A percentile compares a stretch with the other conserved stretches of the same genome.
phyloP scores from a whole-genome alignment of 2,329 filamentous ascomycete species.

The Nemania bipapillata region DNA sequence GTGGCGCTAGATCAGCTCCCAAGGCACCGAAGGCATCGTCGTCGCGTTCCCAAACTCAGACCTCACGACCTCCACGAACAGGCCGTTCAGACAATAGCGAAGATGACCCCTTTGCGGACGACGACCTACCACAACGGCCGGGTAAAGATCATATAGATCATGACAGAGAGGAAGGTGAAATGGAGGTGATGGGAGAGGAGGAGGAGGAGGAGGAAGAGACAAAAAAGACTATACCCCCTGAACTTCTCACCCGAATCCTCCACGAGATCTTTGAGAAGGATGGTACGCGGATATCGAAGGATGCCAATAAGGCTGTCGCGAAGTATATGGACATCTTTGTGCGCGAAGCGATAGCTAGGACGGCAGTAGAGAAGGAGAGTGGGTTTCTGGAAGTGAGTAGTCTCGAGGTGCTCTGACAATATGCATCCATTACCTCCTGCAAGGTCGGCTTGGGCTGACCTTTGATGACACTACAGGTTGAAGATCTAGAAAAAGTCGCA shows the following conservation, averaged over 20 bases:
- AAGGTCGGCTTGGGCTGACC: conserved; percentile 20
- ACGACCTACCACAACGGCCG: conserved; percentile 29
- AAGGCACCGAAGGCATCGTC: conserved; percentile 35
- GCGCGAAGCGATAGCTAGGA: conserved; percentile 84
- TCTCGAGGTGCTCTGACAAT: not conserved
- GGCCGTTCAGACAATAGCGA: conserved; percentile 38
- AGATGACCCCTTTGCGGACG: conserved; percentile 48
- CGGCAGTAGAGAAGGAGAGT: conserved; percentile 74
- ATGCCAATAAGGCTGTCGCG: conserved; percentile 79
- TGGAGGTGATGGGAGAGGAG: conserved; percentile 47
- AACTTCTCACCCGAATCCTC: conserved; percentile 79
- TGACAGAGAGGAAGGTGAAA: conserved; percentile 44
- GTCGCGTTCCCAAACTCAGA: conserved; percentile 33
- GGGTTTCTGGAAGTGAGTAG: conserved; percentile 77
- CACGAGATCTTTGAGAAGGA: conserved; percentile 81
- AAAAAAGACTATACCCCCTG: conserved; percentile 71
- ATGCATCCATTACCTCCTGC: not conserved
- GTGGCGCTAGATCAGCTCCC: conserved; percentile 26
- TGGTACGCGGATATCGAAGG: conserved; percentile 77
- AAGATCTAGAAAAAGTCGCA: conserved; percentile 88
- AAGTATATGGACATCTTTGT: conserved; percentile 94
- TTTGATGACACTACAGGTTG: conserved; percentile 65
- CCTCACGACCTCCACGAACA: conserved; percentile 28
- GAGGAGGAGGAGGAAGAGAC: conserved; percentile 54
- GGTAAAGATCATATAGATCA: conserved; percentile 39